Conservation (phyloP, 805 yeast genomes). For the Candida ovalis region DNA sequence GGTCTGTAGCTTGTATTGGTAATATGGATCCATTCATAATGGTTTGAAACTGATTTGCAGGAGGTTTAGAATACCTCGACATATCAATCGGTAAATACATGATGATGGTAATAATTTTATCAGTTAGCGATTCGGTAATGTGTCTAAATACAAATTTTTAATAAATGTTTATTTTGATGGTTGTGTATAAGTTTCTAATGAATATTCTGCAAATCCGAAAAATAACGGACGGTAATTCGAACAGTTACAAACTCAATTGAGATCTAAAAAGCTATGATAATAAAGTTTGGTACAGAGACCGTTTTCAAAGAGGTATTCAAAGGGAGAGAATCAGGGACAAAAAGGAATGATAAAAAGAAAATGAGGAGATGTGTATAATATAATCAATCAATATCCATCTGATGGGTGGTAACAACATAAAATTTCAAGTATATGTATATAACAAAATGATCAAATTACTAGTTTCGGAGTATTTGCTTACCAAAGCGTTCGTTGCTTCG, state of each 20-base stretch:
- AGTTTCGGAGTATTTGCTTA: not conserved
- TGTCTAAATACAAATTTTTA: no score
- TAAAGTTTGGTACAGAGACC: no score
- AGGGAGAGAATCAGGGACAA: not conserved
- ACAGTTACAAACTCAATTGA: no score
- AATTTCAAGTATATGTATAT: not conserved
- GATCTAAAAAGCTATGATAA: no score
- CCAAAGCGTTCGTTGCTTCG: not conserved
- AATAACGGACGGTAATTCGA: no score
- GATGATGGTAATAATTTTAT: not conserved
- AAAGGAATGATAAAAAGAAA: not conserved
- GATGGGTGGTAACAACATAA: no score
- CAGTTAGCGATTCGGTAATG: no score
- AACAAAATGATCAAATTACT: not conserved
- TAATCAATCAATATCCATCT: no score
- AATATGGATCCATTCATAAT: slow-evolving; percentile 28
- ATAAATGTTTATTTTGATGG: no score
- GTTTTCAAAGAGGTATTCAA: no score
- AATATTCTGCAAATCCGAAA: no score
- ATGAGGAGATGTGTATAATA: not conserved
- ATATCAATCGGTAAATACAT: slow-evolving; percentile 34
- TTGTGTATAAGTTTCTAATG: no score
- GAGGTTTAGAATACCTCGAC: slow-evolving; percentile 22
- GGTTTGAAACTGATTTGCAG: slow-evolving; percentile 25
- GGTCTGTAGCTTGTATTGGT: slow-evolving; percentile 34